Percentiles rank a stretch among this genome's conserved stretches.
phyloP scores from a whole-genome alignment of 2,329 filamentous ascomycete genomes.

The Aspergillus bombycis region DNA sequence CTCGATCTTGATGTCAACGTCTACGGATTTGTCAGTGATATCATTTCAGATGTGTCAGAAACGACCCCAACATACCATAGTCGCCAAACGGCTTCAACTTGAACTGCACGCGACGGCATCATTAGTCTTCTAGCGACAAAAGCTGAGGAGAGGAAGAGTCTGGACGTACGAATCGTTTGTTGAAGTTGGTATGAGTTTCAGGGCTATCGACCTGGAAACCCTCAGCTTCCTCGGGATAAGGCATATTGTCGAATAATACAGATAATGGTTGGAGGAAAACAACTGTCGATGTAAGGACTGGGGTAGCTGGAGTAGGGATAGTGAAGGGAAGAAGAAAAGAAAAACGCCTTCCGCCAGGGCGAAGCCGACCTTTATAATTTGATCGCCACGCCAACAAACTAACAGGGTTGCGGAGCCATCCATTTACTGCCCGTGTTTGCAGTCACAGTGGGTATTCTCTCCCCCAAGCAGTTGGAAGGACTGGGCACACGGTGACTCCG shows the following conservation, averaged over 20 bases:
- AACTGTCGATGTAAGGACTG: neutral
- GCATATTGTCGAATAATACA: slow-evolving; percentile 35
- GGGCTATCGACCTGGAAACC: slow-evolving; percentile 61
- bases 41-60: neutral
- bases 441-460: neutral
- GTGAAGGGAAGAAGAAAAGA: neutral
- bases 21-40: slow-evolving; percentile 37
- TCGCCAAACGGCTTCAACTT: slow-evolving; percentile 84
- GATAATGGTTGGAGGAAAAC: neutral
- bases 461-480: neutral
- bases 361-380: neutral
- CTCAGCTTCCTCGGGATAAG: slow-evolving; percentile 50
- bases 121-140: neutral
- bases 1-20: slow-evolving; percentile 86
- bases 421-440: neutral
- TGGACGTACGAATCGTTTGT: slow-evolving; percentile 56
- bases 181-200: slow-evolving; percentile 66
- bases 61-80: slow-evolving; percentile 48
- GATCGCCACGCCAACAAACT: neutral
- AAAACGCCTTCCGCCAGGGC: neutral
- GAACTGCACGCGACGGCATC: slow-evolving; percentile 56
- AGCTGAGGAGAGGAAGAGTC: neutral
- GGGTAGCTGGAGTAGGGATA: neutral
- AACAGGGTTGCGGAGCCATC: slow-evolving; percentile 3
- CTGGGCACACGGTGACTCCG: neutral